Evolutionary conservation across 2,329 filamentous ascomycete species (phyloP), one percentile per base, ranked within the genome.

Genomic region (Alternaria ventricosa): DNA sequence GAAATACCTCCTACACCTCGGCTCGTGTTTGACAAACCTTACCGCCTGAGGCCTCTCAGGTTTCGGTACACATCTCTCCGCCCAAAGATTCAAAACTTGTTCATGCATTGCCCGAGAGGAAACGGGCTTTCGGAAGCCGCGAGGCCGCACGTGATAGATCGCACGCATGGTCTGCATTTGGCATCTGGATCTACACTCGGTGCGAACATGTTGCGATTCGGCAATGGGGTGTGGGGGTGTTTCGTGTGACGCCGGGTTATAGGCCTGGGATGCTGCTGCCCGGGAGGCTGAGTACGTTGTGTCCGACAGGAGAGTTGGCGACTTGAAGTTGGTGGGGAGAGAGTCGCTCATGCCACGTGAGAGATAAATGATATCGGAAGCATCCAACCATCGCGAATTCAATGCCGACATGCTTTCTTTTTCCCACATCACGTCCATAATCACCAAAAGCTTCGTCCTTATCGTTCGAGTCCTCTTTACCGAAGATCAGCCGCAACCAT

Each of bases 1-100:
- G 55, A 43, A 57, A 62, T 62, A 59, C 25, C 36, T 28, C 25
- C 41, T 28, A 20, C 23, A 27, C 44, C 33, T 51, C 27, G 44
- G 46, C 15, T n/a, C 56, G 36, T 57, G 57, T 54, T 62, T 63
- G 56, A 63, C 56, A 60, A 60, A 25, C 44, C 23, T 36, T 46
- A 11, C 36, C 60, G 56, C 60, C 56, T 63, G 56, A 60, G 60
- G 60, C 60, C 23, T 43, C 15, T 28, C 20, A 47, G 50, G 50
- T 63, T 60, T 55, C 56, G 56, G 55, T 59, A 43, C 33, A 33
- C 45, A 36, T 20, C 11, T 43, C 22, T 55, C 56, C 56, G 43
- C 41, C 27, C 22, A 23, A 30, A 49, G 30, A 33, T 50, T 57
- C 18, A 47, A 50, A 53, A 36, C 36, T 53, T 47, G 55, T 53